Evolutionary conservation across 768 basidiomycete species (phyloP).

Genomic region (Roridomyces roridus): DNA sequence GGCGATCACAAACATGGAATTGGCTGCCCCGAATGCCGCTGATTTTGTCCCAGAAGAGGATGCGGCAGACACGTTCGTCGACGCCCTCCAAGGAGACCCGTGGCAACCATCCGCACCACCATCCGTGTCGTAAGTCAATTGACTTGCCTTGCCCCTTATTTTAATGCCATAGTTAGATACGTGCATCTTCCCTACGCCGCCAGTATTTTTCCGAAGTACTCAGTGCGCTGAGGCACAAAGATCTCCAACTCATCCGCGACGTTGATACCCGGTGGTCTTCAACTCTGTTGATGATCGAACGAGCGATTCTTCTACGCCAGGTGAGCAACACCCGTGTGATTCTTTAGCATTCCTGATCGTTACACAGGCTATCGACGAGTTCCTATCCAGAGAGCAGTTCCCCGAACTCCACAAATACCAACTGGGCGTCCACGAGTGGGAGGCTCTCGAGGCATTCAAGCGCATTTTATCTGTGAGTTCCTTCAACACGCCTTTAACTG

Average conservation of each 20-base stretch:
- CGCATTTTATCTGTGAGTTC: constrained; percentile 33
- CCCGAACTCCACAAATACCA: constrained; percentile 30
- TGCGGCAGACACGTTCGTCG: no score
- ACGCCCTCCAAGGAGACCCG: constrained; percentile 23
- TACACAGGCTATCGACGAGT: constrained; percentile 34
- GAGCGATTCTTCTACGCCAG: constrained; percentile 30
- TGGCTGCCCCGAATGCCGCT: constrained; percentile 2
- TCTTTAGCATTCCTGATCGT: no score
- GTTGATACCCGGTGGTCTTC: constrained; percentile 39
- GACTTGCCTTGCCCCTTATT: constrained; percentile 1
- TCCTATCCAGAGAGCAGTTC: constrained; percentile 28
- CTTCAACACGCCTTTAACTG: neutral
- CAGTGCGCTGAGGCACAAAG: constrained; percentile 9
- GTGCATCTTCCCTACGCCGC: constrained; percentile 30
- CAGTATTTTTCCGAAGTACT: constrained; percentile 28
- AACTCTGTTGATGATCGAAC: constrained; percentile 35
- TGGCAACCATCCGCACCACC: constrained; percentile 28
- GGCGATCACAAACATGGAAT: constrained; percentile 29
- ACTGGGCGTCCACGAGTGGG: constrained; percentile 31
- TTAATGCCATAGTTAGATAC: constrained; percentile 21
- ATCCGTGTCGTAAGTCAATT: constrained; percentile 29
- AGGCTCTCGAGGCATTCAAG: constrained; percentile 27
- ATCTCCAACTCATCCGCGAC: constrained; percentile 36
- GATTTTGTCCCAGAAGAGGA: constrained; percentile 1
- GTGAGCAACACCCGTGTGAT: no score